phyloP scores from a whole-genome alignment of 164 flowering plant genomes.

The Magnolia kwangsiensis region DNA sequence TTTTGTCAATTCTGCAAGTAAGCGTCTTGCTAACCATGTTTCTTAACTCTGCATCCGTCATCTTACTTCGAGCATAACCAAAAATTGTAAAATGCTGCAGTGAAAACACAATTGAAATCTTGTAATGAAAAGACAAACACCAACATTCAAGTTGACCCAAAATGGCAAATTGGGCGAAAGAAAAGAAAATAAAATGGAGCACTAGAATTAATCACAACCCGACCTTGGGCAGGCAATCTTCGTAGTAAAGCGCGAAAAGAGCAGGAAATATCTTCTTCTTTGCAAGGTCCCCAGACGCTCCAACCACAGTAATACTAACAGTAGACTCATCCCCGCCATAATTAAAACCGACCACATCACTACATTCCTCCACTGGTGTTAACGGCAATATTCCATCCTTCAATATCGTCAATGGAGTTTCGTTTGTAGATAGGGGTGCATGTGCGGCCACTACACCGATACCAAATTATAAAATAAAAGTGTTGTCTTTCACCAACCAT shows the following conservation, averaged over 20 bases:
- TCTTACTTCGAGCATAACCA: slow-evolving; percentile 95
- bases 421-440: slow-evolving; percentile 27
- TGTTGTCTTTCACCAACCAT: neutral
- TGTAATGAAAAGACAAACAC: neutral
- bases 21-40: slow-evolving; percentile 87
- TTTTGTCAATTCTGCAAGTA: slow-evolving; percentile 90
- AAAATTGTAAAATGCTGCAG: slow-evolving; percentile 80
- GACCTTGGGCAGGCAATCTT: slow-evolving; percentile 79
- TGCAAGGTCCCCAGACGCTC: slow-evolving; percentile 99
- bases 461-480: slow-evolving; percentile 4
- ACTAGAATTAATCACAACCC: neutral
- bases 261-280: slow-evolving; percentile 97
- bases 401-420: slow-evolving; percentile 32
- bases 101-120: neutral
- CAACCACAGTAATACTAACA: slow-evolving; percentile 87
- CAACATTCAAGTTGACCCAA: neutral
- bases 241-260: slow-evolving; percentile 84
- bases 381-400: slow-evolving; percentile 33
- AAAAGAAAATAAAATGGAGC: neutral
- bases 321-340: slow-evolving; percentile 32
- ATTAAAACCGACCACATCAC: slow-evolving; percentile 24
- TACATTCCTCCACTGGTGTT: slow-evolving; percentile 30
- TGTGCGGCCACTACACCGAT: slow-evolving; percentile 45
- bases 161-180: neutral
- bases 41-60: slow-evolving; percentile 89